Evolutionary conservation across 345 rosid genomes (phyloP).

Genomic region (Toxicodendron radicans): DNA sequence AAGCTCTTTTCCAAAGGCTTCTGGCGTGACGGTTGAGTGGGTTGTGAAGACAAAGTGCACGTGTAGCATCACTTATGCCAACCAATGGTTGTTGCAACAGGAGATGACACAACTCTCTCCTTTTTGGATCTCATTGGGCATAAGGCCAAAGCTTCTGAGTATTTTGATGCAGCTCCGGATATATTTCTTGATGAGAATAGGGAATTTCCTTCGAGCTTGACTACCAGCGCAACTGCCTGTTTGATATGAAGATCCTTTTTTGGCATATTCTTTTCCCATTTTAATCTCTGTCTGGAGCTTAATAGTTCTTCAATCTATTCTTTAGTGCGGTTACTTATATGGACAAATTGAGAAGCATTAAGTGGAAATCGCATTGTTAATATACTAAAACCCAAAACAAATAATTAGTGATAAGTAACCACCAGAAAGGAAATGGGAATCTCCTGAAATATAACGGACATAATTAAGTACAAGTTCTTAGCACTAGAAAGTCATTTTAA

Average conservation of each 20-base stretch:
- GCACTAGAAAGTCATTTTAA: no score
- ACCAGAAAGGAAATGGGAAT: neutral
- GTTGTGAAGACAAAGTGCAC: slow-evolving; percentile 80
- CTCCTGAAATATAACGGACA: neutral
- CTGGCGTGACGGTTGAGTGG: slow-evolving; percentile 93
- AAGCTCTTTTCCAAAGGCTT: slow-evolving; percentile 99
- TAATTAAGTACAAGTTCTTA: neutral
- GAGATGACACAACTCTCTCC: slow-evolving; percentile 97
- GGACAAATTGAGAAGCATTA: slow-evolving; percentile 14
- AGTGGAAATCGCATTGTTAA: slow-evolving; percentile 4
- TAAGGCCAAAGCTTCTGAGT: slow-evolving; percentile 84
- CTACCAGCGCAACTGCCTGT: slow-evolving; percentile 92
- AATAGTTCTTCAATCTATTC: slow-evolving; percentile 76
- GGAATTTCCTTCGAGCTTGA: slow-evolving; percentile 98
- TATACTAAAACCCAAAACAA: neutral
- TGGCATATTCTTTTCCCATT: slow-evolving; percentile 94
- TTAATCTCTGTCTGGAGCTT: slow-evolving; percentile 68
- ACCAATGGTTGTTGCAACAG: slow-evolving; percentile 86
- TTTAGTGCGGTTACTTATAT: slow-evolving; percentile 49
- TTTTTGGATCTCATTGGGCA: slow-evolving; percentile 96
- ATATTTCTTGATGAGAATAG: slow-evolving; percentile 94
- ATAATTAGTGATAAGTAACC: neutral
- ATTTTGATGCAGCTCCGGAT: slow-evolving; percentile 81
- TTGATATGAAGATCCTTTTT: slow-evolving; percentile 98
- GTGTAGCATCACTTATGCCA: slow-evolving; percentile 95